phyloP scores from a whole-genome alignment of 1,139 yeast species.

The Saccharomycopsis hybrid region DNA sequence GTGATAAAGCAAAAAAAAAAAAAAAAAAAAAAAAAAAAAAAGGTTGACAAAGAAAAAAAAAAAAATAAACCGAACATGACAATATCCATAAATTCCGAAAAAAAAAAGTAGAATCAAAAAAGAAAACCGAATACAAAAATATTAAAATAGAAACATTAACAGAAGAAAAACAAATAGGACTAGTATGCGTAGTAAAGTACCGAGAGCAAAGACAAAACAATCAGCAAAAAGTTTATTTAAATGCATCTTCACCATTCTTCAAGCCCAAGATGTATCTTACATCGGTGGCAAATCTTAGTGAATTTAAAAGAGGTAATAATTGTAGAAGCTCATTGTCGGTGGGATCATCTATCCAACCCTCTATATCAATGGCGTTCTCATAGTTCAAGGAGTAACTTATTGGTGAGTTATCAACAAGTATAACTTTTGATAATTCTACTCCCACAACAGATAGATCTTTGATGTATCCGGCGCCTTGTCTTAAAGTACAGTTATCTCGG shows the following conservation, averaged over 20 bases:
- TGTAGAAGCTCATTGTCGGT: slow-evolving; percentile 77
- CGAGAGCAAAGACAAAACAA: no score
- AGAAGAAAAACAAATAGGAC: no score
- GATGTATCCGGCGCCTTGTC: slow-evolving; percentile 79
- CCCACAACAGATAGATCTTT: slow-evolving; percentile 63
- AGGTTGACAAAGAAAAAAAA: no score
- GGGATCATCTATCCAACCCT: slow-evolving; percentile 97
- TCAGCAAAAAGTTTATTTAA: background rate
- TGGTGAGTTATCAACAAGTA: slow-evolving; percentile 90
- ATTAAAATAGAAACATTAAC: no score
- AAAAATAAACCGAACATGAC: no score
- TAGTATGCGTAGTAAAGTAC: no score
- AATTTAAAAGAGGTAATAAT: slow-evolving; percentile 72
- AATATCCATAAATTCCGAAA: no score
- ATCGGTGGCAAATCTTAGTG: slow-evolving; percentile 75
- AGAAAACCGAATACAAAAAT: no score
- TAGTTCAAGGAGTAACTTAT: slow-evolving; percentile 78
- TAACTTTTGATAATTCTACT: slow-evolving; percentile 58
- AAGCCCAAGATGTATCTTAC: slow-evolving; percentile 77
- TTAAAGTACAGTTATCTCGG: slow-evolving; percentile 70
- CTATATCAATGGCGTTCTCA: slow-evolving; percentile 84
- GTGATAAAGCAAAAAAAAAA: no score
- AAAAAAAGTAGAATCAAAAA: no score
- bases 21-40: no score
- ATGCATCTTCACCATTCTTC: slow-evolving; percentile 60